Evolutionary conservation across 352 stramenopile genomes (phyloP).

Genomic region (Thalassiosira ordinaria): DNA sequence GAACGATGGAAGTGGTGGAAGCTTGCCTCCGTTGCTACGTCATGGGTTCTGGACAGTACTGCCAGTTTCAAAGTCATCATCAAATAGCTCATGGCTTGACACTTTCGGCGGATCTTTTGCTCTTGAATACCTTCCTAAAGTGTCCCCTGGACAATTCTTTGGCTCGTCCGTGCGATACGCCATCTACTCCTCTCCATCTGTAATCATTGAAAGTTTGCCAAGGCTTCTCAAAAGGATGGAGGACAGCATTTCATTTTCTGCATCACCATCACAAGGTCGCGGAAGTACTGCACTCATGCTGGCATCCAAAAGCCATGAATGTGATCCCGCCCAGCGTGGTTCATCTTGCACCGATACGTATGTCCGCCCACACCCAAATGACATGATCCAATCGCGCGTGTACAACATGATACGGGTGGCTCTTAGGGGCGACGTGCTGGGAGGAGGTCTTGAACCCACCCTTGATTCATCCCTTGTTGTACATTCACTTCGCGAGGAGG

Average conservation of each 20-base stretch:
- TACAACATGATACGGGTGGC: conserved; percentile 79
- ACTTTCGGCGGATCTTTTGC: conserved; percentile 48
- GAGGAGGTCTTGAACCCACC: conserved; percentile 42
- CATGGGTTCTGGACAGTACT: conserved; percentile 78
- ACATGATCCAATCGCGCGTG: conserved; percentile 63
- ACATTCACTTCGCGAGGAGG: conserved; percentile 69
- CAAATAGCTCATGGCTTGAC: conserved; percentile 36
- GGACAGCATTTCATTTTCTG: too few relatives aligned
- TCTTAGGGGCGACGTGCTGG: conserved; percentile 65
- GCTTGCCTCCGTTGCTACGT: conserved; percentile 40
- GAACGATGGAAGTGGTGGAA: neutral
- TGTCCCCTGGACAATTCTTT: conserved; percentile 81
- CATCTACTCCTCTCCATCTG: conserved; percentile 65
- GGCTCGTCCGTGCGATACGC: conserved; percentile 48
- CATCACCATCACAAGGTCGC: too few relatives aligned
- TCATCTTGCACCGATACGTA: conserved; percentile 25
- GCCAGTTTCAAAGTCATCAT: conserved; percentile 47
- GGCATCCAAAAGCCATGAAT: conserved; percentile 9
- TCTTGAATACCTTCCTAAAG: conserved; percentile 69
- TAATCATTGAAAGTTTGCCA: conserved; percentile 67
- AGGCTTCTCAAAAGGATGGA: conserved; percentile 57
- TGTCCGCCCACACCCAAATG: conserved; percentile 28
- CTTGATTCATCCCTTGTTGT: conserved; percentile 80
- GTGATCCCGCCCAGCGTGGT: conserved; percentile 34
- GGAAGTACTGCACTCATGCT: conserved; percentile 18